Base-by-base conservation (phyloP, 163 green algal species). In the Chlamydomonas reinhardtii region DNA sequence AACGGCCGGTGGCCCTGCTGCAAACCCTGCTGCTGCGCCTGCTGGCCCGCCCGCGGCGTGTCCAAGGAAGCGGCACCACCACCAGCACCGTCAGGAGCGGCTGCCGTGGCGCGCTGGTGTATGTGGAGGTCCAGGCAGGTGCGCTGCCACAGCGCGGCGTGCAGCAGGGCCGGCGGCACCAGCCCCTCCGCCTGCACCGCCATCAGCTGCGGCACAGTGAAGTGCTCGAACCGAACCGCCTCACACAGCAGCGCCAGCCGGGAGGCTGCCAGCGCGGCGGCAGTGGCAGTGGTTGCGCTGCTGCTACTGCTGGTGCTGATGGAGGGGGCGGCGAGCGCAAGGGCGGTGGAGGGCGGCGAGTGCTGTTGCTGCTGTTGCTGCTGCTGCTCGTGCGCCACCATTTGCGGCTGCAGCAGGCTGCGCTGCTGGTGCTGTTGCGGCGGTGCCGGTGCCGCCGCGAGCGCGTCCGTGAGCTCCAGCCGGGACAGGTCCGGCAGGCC, bases 191-290 rank as follows among this genome's bases (percentile, higher is more conserved):
- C 2, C 80, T 61, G 25, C n/a, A 86, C 56, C 17, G 54, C 69
- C 70, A 79, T 65, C 80, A 86, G 56, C 70, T 86, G 80, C 69
- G 70, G 80, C 25, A 80, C 56, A 16, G 80, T 79, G 16, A 86
- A 54, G 39, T 86, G 80, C 69, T 79, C 70, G 35, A 66, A 86
- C 15, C 80, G 70, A 29, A 86, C 80, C 16, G 70, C 80, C 16
- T 35, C 34, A 29, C 71, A 34, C 34, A 85, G 79, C 32, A 85
- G 34, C 66, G 62, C 8, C 66, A 34, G 78, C 22, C 31, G 16
- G 31, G 29, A 62, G 32, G 56, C 56, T 2, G 74, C 73, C 31
- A 34, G 52, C 1, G 32, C 39, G 22, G 76, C 76, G 20, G 76
- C 76, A 54, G 31, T 32, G 68, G 16, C 4, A 3, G n/a, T 16